Conservation (phyloP, 139 green algal species). For the Deuterostichococcus epilithicus region DNA sequence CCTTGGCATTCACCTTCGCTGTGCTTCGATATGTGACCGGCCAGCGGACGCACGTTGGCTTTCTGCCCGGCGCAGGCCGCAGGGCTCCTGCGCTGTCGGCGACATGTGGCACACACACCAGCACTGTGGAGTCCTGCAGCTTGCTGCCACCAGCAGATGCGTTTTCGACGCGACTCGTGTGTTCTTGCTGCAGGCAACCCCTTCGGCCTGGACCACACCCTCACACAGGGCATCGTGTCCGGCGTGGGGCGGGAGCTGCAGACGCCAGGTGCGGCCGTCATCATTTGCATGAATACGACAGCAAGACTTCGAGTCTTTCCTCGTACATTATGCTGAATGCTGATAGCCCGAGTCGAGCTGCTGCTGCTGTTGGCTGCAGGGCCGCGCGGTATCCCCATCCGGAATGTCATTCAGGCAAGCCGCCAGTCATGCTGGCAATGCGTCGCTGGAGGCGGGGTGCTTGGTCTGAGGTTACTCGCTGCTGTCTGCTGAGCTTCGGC, state of each 20-base stretch:
- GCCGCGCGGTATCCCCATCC: constrained; percentile 21
- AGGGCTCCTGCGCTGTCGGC: too few species aligned
- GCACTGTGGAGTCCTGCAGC: constrained; percentile 3
- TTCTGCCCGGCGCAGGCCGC: neutral
- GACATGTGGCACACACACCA: too few species aligned
- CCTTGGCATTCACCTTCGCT: too few species aligned
- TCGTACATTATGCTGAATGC: neutral
- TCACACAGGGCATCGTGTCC: constrained; percentile 67
- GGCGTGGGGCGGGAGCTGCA: constrained; percentile 61
- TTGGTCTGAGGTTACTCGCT: neutral
- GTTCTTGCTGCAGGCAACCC: constrained; percentile 73
- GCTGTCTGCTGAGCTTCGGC: neutral
- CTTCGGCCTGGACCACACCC: constrained; percentile 79
- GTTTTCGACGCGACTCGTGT: too few species aligned
- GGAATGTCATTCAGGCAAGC: neutral
- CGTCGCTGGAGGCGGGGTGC: neutral
- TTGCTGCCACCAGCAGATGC: too few species aligned
- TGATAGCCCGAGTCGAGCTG: neutral
- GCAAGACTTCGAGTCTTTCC: neutral
- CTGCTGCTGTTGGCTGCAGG: neutral
- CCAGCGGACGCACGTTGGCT: constrained; percentile 10
- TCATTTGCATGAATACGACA: neutral
- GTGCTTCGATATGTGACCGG: too few species aligned
- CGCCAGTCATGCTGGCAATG: constrained; percentile 3
- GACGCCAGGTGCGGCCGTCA: constrained; percentile 8